Percentiles rank a stretch among this genome's conserved stretches.
Conservation (phyloP, 2,329 filamentous ascomycete species). For the Daldinia eschscholtzii region DNA sequence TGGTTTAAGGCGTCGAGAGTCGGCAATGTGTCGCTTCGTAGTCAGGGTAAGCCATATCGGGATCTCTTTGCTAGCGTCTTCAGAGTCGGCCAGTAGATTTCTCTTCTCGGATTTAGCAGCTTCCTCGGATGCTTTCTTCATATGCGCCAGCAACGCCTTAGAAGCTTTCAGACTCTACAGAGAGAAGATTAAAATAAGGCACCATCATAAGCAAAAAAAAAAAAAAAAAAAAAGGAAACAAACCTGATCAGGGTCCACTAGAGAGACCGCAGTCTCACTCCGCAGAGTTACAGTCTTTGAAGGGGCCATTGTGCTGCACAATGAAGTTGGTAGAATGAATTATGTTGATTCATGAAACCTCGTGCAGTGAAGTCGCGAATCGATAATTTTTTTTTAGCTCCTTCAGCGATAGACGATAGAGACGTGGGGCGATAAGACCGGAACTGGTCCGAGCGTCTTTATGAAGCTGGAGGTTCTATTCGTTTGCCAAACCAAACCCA, state of each 20-base stretch:
- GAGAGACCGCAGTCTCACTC: slow-evolving; percentile 50
- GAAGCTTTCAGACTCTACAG: slow-evolving; percentile 71
- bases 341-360: not conserved
- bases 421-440: slow-evolving; percentile 12
- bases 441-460: slow-evolving; percentile 21
- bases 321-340: slow-evolving; percentile 23
- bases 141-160: slow-evolving; percentile 71
- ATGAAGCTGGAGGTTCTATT: too few species aligned
- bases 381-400: slow-evolving; percentile 33
- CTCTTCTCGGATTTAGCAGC: slow-evolving; percentile 64
- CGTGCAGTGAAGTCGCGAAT: slow-evolving; percentile 25
- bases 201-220: not conserved
- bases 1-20: slow-evolving; percentile 80
- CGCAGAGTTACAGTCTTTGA: slow-evolving; percentile 53
- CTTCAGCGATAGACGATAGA: slow-evolving; percentile 6
- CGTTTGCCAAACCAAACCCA: not conserved
- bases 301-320: slow-evolving; percentile 49
- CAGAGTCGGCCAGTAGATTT: slow-evolving; percentile 65
- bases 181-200: slow-evolving; percentile 6
- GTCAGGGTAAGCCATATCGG: slow-evolving; percentile 74
- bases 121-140: slow-evolving; percentile 67
- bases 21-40: slow-evolving; percentile 74
- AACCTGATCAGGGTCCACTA: slow-evolving; percentile 55
- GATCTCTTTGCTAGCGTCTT: slow-evolving; percentile 59
- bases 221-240: slow-evolving; percentile 9